Base-by-base conservation (phyloP, 1,139 yeast genomes). In the Geotrichum cucujoidarum region DNA sequence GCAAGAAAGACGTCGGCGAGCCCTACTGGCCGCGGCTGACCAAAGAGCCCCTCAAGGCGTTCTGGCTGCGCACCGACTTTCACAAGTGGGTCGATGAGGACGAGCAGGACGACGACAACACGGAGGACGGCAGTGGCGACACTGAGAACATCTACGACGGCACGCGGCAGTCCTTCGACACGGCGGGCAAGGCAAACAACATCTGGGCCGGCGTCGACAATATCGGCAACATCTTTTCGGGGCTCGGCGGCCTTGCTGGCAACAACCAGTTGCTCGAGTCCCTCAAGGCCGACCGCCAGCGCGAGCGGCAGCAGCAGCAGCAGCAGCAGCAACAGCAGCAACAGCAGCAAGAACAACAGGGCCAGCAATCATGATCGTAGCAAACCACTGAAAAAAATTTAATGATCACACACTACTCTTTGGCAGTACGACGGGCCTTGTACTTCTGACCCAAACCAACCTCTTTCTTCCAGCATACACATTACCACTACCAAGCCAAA, bases 51-150 rank as follows among this genome's bases (percentile, higher is more conserved):
- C 73, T 74, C 58, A 84, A 77, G 63, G 76, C 73, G 55, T 83
- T 78, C 58, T 87, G 78, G 68, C 79, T 92, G 65, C 85, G 86
- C 73, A 92, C 98, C 16, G 98, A 92, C 65, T 92, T 92, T 63
- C 96, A 90, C 72, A 86, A 83, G 68, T 92, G 98, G 98, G 94
- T 84, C 38, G 95, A 88, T 64, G 95, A 88, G 71, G 96, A 89
- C 62, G 95, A 88, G 68, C 95, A 87, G 69, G 88, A 6, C 27
- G 8, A 85, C n/a, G n/a, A n/a, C n/a, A n/a, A n/a, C n/a, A n/a
- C n/a, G n/a, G n/a, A n/a, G 40, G 87, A 69, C 7, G 81, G 72
- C 17, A 80, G 75, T 11, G 57, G 57, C 45, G 65, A 60, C 18
- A 25, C 11, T 25, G n/a, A n/a, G 27, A 6, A 6, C 8, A 24